Conservation (phyloP, 2,329 filamentous ascomycete species). For the Calonectria montana region DNA sequence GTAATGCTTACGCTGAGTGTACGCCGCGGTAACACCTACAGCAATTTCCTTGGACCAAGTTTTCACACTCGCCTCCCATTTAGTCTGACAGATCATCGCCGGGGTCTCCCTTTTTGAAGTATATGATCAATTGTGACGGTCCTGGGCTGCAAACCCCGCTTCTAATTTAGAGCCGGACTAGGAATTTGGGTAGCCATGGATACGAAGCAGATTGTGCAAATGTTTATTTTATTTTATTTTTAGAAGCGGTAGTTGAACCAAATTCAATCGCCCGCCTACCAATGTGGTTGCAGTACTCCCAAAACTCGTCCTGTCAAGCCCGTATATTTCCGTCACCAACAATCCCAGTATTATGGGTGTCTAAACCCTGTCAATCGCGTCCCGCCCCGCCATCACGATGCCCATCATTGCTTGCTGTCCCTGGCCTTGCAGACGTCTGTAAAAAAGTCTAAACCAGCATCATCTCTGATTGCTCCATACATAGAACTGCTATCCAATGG, state of each 20-base stretch:
- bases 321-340: neutral
- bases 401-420: neutral
- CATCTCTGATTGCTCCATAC: conserved; percentile 12
- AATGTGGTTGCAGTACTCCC: neutral
- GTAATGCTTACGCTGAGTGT: neutral
- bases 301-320: neutral
- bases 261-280: neutral
- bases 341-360: neutral
- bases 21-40: neutral
- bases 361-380: neutral
- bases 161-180: neutral
- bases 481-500: conserved; percentile 23
- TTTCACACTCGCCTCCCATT: neutral
- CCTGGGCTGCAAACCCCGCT: neutral
- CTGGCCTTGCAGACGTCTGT: conserved; percentile 11
- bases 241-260: neutral
- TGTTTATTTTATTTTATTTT: neutral
- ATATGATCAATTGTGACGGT: neutral
- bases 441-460: conserved; percentile 17
- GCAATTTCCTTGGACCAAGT: neutral
- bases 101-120: too few species aligned
- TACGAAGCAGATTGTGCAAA: neutral
- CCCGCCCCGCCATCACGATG: neutral
- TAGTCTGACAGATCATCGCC: too few species aligned
- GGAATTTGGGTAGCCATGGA: neutral